phyloP scores from a whole-genome alignment of 2,329 filamentous ascomycete species.

The Ceratocystis colombiana region DNA sequence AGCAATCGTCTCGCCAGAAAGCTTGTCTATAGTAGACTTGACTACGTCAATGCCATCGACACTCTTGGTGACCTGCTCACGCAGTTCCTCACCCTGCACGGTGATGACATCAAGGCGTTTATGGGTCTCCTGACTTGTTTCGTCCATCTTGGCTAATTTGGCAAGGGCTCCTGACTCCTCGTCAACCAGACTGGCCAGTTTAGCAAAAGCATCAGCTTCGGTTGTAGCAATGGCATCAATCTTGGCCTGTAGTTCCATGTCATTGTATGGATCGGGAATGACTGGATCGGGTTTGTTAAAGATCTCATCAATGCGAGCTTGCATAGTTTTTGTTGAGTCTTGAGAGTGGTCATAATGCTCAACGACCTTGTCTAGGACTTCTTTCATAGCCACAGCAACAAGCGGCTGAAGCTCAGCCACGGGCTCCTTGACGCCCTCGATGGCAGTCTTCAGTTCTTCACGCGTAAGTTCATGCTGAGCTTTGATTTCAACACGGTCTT shows the following conservation, averaged over 20 bases:
- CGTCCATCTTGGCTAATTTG: slow-evolving; percentile 20
- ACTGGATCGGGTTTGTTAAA: slow-evolving; percentile 47
- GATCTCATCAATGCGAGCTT: slow-evolving; percentile 50
- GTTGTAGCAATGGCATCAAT: slow-evolving; percentile 23
- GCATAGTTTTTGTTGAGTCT: slow-evolving; percentile 46
- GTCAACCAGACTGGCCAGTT: slow-evolving; percentile 21
- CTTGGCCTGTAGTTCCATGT: slow-evolving; percentile 30
- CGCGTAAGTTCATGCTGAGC: slow-evolving; percentile 73
- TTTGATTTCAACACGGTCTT: slow-evolving; percentile 62
- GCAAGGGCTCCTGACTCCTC: slow-evolving; percentile 18
- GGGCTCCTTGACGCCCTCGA: slow-evolving; percentile 63
- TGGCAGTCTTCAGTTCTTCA: slow-evolving; percentile 61
- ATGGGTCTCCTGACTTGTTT: slow-evolving; percentile 21
- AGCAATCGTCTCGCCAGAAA: slow-evolving; percentile 10
- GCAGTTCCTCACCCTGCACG: slow-evolving; percentile 21
- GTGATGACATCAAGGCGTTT: slow-evolving; percentile 23
- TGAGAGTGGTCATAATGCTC: slow-evolving; percentile 86
- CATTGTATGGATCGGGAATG: slow-evolving; percentile 54
- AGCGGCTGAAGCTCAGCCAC: slow-evolving; percentile 78
- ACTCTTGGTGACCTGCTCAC: slow-evolving; percentile 22
- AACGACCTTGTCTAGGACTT: slow-evolving; percentile 71
- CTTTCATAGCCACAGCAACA: slow-evolving; percentile 74
- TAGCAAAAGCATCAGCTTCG: slow-evolving; percentile 22
- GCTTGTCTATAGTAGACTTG: slow-evolving; percentile 19
- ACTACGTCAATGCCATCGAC: slow-evolving; percentile 19